A percentile compares a stretch with the other conserved stretches of the same genome.
Conservation (phyloP, 192 early-diverging fungal species). For the Backusella tarrabulga region DNA sequence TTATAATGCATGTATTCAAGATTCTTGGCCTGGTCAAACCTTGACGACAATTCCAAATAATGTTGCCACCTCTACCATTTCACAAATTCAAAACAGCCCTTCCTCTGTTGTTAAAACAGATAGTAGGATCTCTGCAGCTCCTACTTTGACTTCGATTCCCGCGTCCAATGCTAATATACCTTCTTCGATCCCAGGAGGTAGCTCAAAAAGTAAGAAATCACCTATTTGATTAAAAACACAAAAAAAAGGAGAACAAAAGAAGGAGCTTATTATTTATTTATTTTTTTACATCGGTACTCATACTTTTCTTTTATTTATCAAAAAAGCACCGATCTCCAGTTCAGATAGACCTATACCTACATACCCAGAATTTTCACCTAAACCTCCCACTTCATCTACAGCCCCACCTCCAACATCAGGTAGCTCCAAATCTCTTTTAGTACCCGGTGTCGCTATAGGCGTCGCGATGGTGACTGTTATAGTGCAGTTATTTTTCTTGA, state of each 20-base stretch:
- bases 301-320: neutral
- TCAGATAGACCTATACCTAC: neutral
- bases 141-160: neutral
- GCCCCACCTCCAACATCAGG: neutral
- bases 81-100: neutral
- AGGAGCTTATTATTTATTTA: neutral
- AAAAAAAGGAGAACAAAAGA: neutral
- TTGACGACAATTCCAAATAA: neutral
- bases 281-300: neutral
- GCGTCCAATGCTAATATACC: neutral
- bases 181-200: conserved; percentile 1
- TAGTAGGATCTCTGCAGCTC: neutral
- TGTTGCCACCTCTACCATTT: neutral
- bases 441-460: neutral
- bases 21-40: conserved; percentile 10
- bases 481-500: neutral
- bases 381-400: neutral
- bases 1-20: conserved; percentile 1
- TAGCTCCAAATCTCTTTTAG: neutral
- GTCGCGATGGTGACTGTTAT: neutral
- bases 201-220: neutral
- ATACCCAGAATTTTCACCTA: neutral
- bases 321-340: neutral
- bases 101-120: neutral
- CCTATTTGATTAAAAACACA: neutral